Evolutionary conservation across 2,329 filamentous ascomycete genomes (phyloP).

Genomic region (Beauveria scarabaeidicola): DNA sequence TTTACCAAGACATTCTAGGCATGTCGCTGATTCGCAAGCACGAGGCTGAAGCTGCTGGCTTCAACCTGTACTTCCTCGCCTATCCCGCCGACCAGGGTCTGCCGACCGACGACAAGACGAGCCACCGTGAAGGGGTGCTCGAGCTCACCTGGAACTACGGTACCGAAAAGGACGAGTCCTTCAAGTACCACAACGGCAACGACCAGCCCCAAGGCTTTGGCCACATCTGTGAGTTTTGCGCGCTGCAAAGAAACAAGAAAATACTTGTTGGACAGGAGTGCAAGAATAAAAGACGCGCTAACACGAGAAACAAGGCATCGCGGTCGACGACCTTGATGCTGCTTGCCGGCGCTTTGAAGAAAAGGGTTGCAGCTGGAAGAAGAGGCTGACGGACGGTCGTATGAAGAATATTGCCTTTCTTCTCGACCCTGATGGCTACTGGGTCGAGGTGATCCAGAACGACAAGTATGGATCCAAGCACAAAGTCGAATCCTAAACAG

Average conservation of each 20-base stretch:
- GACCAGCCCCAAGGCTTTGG: constrained; percentile 87
- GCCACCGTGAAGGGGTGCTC: constrained; percentile 71
- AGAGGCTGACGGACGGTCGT: constrained; percentile 79
- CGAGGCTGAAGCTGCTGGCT: constrained; percentile 62
- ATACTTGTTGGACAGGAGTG: not conserved
- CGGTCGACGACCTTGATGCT: constrained; percentile 80
- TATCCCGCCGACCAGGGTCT: constrained; percentile 55
- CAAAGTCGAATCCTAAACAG: constrained; percentile 33
- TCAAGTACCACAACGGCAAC: constrained; percentile 91
- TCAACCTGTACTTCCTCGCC: constrained; percentile 89
- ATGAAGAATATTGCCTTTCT: constrained; percentile 96
- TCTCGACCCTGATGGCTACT: constrained; percentile 80
- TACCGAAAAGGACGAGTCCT: constrained; percentile 76
- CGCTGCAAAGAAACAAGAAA: not conserved
- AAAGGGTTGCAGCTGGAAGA: constrained; percentile 82
- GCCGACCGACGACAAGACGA: constrained; percentile 45
- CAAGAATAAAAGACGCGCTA: not conserved
- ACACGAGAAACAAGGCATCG: constrained; percentile 45
- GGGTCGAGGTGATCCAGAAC: constrained; percentile 75
- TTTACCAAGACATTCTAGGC: constrained; percentile 79
- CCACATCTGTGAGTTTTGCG: constrained; percentile 63
- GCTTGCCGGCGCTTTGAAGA: constrained; percentile 83
- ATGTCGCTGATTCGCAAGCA: constrained; percentile 72
- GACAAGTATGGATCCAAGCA: constrained; percentile 50
- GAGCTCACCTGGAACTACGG: constrained; percentile 82